A percentile compares a stretch with the other conserved stretches of the same genome.
These are phyloP conservation scores for Zygotorulaspora sp. DNA, from an alignment of 805 yeast genomes.

Conservation along the genomic window DNA sequence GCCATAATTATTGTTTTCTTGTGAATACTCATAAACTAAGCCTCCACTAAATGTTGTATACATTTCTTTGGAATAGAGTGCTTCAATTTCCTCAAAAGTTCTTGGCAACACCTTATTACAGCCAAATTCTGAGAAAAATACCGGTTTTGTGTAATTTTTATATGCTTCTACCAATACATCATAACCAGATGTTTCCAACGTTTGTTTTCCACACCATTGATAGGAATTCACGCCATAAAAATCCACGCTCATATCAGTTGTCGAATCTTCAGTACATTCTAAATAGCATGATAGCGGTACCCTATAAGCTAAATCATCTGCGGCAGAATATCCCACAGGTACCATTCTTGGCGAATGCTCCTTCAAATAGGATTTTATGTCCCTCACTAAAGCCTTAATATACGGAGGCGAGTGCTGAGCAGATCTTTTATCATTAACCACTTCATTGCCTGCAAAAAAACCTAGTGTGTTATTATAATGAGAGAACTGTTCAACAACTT, in stretches of 20 bases:
- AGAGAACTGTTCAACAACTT: conserved; percentile 75
- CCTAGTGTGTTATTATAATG: conserved; percentile 85
- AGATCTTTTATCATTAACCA: conserved; percentile 74
- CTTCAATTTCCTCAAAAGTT: conserved; percentile 65
- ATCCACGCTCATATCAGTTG: conserved; percentile 56
- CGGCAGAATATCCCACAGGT: conserved; percentile 96
- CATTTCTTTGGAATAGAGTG: conserved; percentile 71
- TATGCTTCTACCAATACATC: conserved; percentile 67
- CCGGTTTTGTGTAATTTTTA: conserved; percentile 61
- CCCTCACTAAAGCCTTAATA: conserved; percentile 73
- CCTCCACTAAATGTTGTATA: conserved; percentile 78
- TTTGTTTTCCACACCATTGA: conserved; percentile 94
- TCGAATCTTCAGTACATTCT: conserved; percentile 57
- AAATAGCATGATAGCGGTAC: conserved; percentile 72
- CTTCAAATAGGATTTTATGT: conserved; percentile 68
- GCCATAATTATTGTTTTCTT: conserved; percentile 77
- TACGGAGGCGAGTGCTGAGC: conserved; percentile 65
- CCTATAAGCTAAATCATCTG: conserved; percentile 80
- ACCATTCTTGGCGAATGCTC: conserved; percentile 56
- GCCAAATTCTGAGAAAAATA: conserved; percentile 88
- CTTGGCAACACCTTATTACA: conserved; percentile 82
- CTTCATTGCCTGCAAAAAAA: conserved; percentile 88
- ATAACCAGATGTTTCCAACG: conserved; percentile 75
- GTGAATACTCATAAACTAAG: conserved; percentile 72
- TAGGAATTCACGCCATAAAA: conserved; percentile 94